Evolutionary conservation across 345 rosid genomes (phyloP), one percentile per base, ranked within the genome.

Genomic region (Populus deltoides): DNA sequence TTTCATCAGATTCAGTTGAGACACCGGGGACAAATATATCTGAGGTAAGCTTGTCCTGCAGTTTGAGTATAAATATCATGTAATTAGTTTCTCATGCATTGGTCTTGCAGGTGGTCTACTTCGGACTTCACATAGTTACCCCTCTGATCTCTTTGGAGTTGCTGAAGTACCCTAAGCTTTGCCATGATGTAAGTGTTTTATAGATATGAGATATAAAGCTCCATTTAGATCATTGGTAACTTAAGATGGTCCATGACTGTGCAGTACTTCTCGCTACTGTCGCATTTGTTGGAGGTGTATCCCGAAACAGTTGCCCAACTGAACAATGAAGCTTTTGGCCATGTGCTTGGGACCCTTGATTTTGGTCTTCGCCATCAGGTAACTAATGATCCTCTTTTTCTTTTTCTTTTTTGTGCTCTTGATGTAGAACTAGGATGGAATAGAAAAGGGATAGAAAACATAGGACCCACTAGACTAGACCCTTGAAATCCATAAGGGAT

Each of bases 281-380:
- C 97, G 41, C 99, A 96, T 81, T 83, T 96, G 91, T 78, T 96
- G 81, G 99, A 93, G 89, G 99, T 96, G 24, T 96, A 96, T 81
- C 99, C 99, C 5, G 98, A 93, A 85, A 90, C 91, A 76, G 89
- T 93, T 55, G 92, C 92, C 35, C 94, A 87, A 75, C 86, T 93
- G 80, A 88, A 87, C 69, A 79, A 78, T 70, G 95, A 93, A 53
- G 93, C 97, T 82, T 92, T 96, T 83, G 82, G 80, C 72, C 97
- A 92, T 83, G 88, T 96, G 25, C 88, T 96, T 45, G 88, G 91
- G 78, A 92, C 99, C 69, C 92, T 93, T 15, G 96, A 92, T 74
- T 90, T 90, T 72, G 99, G 98, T 80, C 93, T 96, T 86, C 98
- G 85, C 79, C 94, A 96, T 82, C 98, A 93, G 99, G 99, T 96